These are phyloP conservation scores for Cardamine occulta DNA, from an alignment of 345 rosid genomes.

Conservation along the genomic window DNA sequence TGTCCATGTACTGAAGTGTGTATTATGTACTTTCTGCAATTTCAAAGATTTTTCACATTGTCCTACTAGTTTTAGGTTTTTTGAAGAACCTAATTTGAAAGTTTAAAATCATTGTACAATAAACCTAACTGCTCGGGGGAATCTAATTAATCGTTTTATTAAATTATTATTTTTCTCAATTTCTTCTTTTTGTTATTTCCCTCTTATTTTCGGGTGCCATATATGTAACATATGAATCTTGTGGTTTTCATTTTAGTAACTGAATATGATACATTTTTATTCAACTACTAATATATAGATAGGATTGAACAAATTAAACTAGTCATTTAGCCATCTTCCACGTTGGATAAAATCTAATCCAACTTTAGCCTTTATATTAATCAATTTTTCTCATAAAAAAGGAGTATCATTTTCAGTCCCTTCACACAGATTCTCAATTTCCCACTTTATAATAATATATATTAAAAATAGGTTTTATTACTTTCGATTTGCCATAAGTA, in stretches of 20 bases:
- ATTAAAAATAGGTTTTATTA: too few relatives aligned
- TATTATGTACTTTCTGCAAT: too few relatives aligned
- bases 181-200: too few relatives aligned
- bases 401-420: background rate
- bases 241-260: slow-evolving; percentile 6
- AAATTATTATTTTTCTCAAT: too few relatives aligned
- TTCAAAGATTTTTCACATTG: too few relatives aligned
- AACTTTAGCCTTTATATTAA: slow-evolving; percentile 13
- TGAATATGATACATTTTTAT: background rate
- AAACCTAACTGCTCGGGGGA: too few relatives aligned
- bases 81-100: too few relatives aligned
- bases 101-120: too few relatives aligned
- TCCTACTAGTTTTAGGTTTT: too few relatives aligned
- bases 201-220: slow-evolving; percentile 5
- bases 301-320: background rate
- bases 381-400: slow-evolving; percentile 9
- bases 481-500: too few relatives aligned
- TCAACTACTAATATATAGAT: slow-evolving; percentile 12
- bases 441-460: background rate
- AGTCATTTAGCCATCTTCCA: slow-evolving; percentile 1
- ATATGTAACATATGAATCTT: slow-evolving; percentile 6
- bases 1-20: too few relatives aligned
- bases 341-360: slow-evolving; percentile 9
- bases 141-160: too few relatives aligned
- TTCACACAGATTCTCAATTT: slow-evolving; percentile 13